These are phyloP conservation scores for Peronospora farinosa DNA, from an alignment of 352 stramenopile species.

Conservation along the genomic window DNA sequence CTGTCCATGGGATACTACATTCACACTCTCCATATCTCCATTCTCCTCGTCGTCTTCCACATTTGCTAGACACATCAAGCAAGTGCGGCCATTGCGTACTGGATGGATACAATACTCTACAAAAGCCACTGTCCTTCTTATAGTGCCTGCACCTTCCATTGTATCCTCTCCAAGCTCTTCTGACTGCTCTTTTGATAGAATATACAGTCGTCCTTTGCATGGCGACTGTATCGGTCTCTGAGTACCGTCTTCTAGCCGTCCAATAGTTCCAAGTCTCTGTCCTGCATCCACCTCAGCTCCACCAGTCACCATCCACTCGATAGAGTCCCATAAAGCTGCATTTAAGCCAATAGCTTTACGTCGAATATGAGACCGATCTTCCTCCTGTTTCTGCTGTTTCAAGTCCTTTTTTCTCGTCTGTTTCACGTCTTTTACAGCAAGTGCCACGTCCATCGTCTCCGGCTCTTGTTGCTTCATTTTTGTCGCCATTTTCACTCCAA, in stretches of 20 bases:
- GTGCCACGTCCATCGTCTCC: neutral
- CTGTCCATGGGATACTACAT: slow-evolving; percentile 81
- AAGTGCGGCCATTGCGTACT: slow-evolving; percentile 63
- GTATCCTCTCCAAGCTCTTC: slow-evolving; percentile 14
- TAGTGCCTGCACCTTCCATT: slow-evolving; percentile 5
- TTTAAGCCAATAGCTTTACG: slow-evolving; percentile 45
- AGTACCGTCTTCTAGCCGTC: slow-evolving; percentile 54
- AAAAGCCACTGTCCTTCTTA: slow-evolving; percentile 36
- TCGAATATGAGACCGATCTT: slow-evolving; percentile 45
- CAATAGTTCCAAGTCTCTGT: slow-evolving; percentile 46
- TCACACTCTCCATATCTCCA: slow-evolving; percentile 64
- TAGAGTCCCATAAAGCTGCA: slow-evolving; percentile 25
- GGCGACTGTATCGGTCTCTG: slow-evolving; percentile 56
- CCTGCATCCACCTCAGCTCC: slow-evolving; percentile 49
- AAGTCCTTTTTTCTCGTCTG: slow-evolving; percentile 7
- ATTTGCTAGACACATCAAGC: slow-evolving; percentile 71
- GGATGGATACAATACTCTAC: slow-evolving; percentile 80
- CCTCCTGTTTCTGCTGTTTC: slow-evolving; percentile 20
- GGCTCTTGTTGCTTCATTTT: slow-evolving; percentile 25
- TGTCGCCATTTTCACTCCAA: slow-evolving; percentile 23
- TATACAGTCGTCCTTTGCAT: slow-evolving; percentile 87
- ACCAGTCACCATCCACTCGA: slow-evolving; percentile 43
- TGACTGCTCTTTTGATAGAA: slow-evolving; percentile 24
- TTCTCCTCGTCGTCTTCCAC: slow-evolving; percentile 70
- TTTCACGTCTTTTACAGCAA: slow-evolving; percentile 7